Evolutionary conservation across 768 basidiomycete genomes (phyloP).

Genomic region (Kwoniella sp.): DNA sequence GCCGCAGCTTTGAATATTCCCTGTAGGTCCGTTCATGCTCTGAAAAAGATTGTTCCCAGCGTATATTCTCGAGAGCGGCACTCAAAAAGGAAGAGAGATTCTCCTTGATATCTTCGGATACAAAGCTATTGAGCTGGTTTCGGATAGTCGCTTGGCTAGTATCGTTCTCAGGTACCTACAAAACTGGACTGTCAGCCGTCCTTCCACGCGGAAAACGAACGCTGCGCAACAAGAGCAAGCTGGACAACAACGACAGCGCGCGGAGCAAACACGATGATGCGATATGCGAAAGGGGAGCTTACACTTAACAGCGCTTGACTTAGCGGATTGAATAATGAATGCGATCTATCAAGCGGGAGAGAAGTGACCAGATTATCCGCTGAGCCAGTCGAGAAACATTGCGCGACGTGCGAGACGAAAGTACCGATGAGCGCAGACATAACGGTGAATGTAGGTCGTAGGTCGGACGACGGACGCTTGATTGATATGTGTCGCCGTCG

Average conservation of each 20-base stretch:
- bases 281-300: no score
- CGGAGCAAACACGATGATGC: no score
- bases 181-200: not conserved
- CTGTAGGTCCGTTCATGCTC: conserved; percentile 14
- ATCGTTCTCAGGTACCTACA: conserved; percentile 12
- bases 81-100: conserved; percentile 23
- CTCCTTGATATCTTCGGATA: conserved; percentile 20
- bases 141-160: not conserved
- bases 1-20: conserved; percentile 22
- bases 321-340: conserved; percentile 32
- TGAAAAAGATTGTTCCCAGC: not conserved
- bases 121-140: conserved; percentile 9
- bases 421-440: conserved; percentile 12
- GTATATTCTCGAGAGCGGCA: conserved; percentile 24
- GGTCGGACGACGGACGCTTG: no score
- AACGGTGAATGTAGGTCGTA: not conserved
- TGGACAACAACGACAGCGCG: no score
- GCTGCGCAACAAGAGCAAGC: no score
- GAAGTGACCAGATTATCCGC: conserved; percentile 25
- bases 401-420: conserved; percentile 16
- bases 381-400: conserved; percentile 13
- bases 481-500: no score
- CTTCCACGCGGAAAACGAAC: not conserved
- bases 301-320: conserved; percentile 22
- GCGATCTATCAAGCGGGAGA: conserved; percentile 26